Evolutionary conservation across 495 filamentous ascomycete species (phyloP), one percentile per base, ranked within the genome.

Genomic region (Evansstolkia leycettana): DNA sequence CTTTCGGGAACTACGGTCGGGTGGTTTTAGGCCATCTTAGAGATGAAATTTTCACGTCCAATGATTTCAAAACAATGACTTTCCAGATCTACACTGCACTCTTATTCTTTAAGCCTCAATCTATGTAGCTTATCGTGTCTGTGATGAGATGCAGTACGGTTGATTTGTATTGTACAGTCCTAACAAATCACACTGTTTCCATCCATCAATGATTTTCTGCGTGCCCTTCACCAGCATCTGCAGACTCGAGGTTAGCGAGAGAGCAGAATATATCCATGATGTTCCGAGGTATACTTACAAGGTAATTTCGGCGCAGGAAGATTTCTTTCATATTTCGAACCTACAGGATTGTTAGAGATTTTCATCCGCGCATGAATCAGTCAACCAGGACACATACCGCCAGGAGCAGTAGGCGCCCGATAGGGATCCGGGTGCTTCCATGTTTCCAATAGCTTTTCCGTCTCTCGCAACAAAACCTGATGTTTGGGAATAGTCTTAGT

Each of bases 341-440:
- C 86, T 94, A 40, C 36, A 27, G 25, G 9, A 26, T 39, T 51
- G 54, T 60, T 27, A 57, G 47, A 28, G 18, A 20, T 17, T 25
- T 18, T 12, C 30, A 17, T 14, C 18, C 5, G 12, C 6, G 15
- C 9, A 31, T 42, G 8, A 29, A 5, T 15, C 6, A 25, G 15
- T 24, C 14, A n/a, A 26, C 8, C 13, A 29, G 17, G n/a, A 35
- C n/a, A 53, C 74, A 46, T 70, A 92, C 90, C 90, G 72, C 90
- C 90, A 12, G 90, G 90, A 9, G 90, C 89, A 12, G 85, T 89
- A 6, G 90, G 90, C 32, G 77, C 72, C 37, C 69, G 59, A 52
- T 94, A 96, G 18, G 89, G 86, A 53, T 99, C 90, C 2, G 90
- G 90, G 52, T 99, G 92, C 58, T 95, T 95, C 87, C 87, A 99